Evolutionary conservation across 352 stramenopile species (phyloP).

Genomic region (Phytophthora nicotianae): DNA sequence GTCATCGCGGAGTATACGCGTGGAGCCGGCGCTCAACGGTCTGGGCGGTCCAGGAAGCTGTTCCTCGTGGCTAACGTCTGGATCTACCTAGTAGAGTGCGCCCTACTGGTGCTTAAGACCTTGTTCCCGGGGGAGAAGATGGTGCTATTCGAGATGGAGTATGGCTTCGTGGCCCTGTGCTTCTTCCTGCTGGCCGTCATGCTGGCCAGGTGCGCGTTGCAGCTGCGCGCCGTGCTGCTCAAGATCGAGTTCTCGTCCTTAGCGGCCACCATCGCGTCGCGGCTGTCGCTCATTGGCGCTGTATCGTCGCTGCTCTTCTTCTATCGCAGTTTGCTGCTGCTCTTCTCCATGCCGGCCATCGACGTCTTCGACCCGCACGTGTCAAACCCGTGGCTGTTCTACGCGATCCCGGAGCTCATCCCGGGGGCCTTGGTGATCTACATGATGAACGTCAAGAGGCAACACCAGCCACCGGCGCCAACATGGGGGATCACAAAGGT

Average conservation of each 20-base stretch:
- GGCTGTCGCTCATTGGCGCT: slow-evolving; percentile 63
- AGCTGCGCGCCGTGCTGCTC: slow-evolving; percentile 54
- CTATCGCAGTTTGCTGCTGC: slow-evolving; percentile 57
- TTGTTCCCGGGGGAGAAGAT: slow-evolving; percentile 62
- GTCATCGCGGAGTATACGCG: slow-evolving; percentile 78
- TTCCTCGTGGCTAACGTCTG: slow-evolving; percentile 83
- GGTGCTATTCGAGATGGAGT: slow-evolving; percentile 74
- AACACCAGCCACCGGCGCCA: slow-evolving; percentile 14
- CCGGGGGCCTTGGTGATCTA: slow-evolving; percentile 74
- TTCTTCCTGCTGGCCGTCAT: slow-evolving; percentile 78
- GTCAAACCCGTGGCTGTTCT: slow-evolving; percentile 80
- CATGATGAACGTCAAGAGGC: slow-evolving; percentile 80
- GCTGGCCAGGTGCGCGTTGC: slow-evolving; percentile 58
- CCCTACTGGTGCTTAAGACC: slow-evolving; percentile 72
- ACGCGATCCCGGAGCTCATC: slow-evolving; percentile 75
- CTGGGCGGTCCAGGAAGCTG: slow-evolving; percentile 57
- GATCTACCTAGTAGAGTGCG: slow-evolving; percentile 82
- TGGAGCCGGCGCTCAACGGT: slow-evolving; percentile 47
- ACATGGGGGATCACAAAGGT: slow-evolving; percentile 31
- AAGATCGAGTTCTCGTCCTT: slow-evolving; percentile 83
- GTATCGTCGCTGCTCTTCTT: slow-evolving; percentile 65
- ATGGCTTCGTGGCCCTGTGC: slow-evolving; percentile 74
- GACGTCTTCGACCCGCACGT: slow-evolving; percentile 75
- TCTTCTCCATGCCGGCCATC: slow-evolving; percentile 72
- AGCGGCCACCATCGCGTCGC: slow-evolving; percentile 53